Base-by-base conservation (phyloP, 2,329 filamentous ascomycete genomes). In the Ramularia collo-cygni region DNA sequence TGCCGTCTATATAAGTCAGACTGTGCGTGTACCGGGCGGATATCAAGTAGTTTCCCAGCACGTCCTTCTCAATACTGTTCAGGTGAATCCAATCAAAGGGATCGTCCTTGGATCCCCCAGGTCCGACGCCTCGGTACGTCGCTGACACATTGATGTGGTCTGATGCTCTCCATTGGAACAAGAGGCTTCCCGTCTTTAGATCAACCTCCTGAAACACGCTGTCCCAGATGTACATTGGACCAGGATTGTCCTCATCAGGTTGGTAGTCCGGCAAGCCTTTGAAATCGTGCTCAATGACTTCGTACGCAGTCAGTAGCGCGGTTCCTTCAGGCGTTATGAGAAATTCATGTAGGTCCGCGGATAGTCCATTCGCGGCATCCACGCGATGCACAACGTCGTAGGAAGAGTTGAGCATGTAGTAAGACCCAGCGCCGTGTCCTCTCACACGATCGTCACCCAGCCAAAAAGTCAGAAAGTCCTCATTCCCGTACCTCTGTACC, bases 51-150 rank as follows among this genome's bases (percentile, higher is more conserved):
- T 72, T 65, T 1, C 67, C 70, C 4, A 60, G 47, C 1, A 52
- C 52, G 44, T 71, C 66, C 46, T 73, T 73, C 42, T 67, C 65
- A 28, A 73, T 57, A 41, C 67, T 70, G 57, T 72, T 71, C 53
- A 74, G 68, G 52, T 72, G 72, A 53, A 74, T 74, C 53, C 65
- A 74, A 49, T 76, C 72, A 53, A 66, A 74, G 0, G 68, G 65
- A 30, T 66, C 64, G 16, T 62, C 57, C 21, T 63, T 57, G 40
- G 67, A 57, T 17, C 68, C 68, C 10, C 64, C 53, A 6, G 53
- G 51, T 17, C 57, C 55, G 12, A 68, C 64, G 29, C 51, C 57
- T 35, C 64, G 67, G 38, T 49, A 50, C 15, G 48, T 44, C 9
- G 55, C 44, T 19, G 36, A 48, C 17, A 63, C 37, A 8, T 57